phyloP scores from a whole-genome alignment of 495 filamentous ascomycete species.

The Xeromyces bisporus region DNA sequence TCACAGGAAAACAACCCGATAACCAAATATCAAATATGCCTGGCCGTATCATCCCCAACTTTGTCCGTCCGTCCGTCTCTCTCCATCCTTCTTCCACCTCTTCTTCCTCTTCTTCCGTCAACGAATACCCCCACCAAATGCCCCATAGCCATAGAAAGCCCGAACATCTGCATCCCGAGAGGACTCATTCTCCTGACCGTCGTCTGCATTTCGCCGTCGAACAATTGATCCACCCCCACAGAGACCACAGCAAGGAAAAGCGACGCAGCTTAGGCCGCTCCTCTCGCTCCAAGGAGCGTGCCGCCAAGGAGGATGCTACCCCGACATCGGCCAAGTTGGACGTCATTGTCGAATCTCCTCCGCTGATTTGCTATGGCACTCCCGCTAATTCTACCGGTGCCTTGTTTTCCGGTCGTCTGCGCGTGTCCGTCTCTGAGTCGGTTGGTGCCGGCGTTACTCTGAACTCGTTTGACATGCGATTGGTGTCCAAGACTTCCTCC shows the following conservation, averaged over 20 bases:
- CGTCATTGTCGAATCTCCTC: constrained; percentile 77
- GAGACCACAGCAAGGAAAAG: constrained; percentile 29
- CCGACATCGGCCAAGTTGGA: constrained; percentile 41
- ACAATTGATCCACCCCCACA: constrained; percentile 28
- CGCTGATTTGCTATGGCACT: constrained; percentile 65
- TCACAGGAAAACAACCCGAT: too few relatives aligned
- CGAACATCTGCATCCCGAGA: constrained; percentile 11
- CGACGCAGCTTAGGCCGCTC: constrained; percentile 20
- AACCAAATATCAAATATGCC: constrained; percentile 30
- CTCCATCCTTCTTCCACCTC: constrained; percentile 22
- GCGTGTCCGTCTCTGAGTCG: constrained; percentile 48
- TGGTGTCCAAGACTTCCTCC: constrained; percentile 48
- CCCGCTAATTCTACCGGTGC: constrained; percentile 67
- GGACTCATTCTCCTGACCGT: constrained; percentile 25
- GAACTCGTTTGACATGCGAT: constrained; percentile 48
- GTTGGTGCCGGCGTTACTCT: constrained; percentile 38
- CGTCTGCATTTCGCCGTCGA: constrained; percentile 30
- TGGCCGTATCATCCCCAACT: constrained; percentile 29
- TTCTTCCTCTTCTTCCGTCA: constrained; percentile 27
- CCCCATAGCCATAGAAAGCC: constrained; percentile 17
- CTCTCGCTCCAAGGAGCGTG: constrained; percentile 25
- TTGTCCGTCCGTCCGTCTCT: constrained; percentile 25
- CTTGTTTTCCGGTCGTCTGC: constrained; percentile 70
- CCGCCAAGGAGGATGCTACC: constrained; percentile 10
- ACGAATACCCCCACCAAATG: constrained; percentile 18